A percentile compares a stretch with the other conserved stretches of the same genome.
Conservation (phyloP, 192 early-diverging fungal genomes). For the Lobosporangium transversale region DNA sequence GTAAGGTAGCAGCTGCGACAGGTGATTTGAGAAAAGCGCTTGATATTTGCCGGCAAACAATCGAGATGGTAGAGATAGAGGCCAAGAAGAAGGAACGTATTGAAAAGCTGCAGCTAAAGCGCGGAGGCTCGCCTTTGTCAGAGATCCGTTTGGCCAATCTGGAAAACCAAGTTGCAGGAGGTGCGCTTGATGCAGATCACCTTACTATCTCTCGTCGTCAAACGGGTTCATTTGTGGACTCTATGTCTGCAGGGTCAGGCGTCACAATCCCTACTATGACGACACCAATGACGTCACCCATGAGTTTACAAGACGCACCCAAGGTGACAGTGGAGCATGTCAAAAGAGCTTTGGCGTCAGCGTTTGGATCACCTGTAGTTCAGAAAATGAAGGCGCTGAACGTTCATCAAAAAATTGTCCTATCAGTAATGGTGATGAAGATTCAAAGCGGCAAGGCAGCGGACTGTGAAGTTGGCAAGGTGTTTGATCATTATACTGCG, state of each 20-base stretch:
- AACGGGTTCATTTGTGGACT: neutral
- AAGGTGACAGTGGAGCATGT: constrained; percentile 87
- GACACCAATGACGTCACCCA: neutral
- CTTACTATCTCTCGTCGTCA: neutral
- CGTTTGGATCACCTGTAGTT: constrained; percentile 67
- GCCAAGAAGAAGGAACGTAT: constrained; percentile 55
- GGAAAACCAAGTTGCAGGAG: constrained; percentile 23
- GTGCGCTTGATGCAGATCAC: neutral
- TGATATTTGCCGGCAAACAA: constrained; percentile 86
- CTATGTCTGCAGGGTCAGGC: too few relatives aligned
- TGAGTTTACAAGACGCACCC: constrained; percentile 55
- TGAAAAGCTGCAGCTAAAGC: constrained; percentile 39
- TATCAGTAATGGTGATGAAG: constrained; percentile 66
- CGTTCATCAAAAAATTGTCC: constrained; percentile 85
- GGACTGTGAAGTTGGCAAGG: constrained; percentile 60
- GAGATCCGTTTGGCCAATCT: constrained; percentile 28
- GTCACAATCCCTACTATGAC: neutral
- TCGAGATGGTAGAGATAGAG: constrained; percentile 85
- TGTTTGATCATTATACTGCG: constrained; percentile 70
- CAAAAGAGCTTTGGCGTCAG: constrained; percentile 69
- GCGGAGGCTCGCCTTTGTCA: constrained; percentile 6
- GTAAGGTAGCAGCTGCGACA: constrained; percentile 87
- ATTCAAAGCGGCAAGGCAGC: constrained; percentile 55
- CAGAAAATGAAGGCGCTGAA: constrained; percentile 77
- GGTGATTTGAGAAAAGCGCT: constrained; percentile 85